phyloP scores from a whole-genome alignment of 805 yeast genomes.

The Candida sithepensis region DNA sequence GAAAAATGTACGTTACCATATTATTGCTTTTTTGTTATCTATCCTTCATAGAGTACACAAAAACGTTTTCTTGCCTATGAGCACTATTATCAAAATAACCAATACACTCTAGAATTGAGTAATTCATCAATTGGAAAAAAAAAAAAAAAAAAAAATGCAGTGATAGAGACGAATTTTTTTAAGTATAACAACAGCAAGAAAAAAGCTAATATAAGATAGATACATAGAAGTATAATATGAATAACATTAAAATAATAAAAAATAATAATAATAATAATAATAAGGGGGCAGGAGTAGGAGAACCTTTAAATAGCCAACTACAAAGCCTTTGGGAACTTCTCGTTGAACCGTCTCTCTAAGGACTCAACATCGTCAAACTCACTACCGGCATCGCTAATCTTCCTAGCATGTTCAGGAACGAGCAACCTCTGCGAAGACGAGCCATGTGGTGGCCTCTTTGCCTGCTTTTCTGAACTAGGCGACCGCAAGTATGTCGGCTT shows the following conservation, averaged over 20 bases:
- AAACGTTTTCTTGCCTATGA: no score
- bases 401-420: conserved; percentile 2
- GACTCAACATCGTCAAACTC: conserved; percentile 47
- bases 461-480: conserved; percentile 11
- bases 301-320: conserved; percentile 15
- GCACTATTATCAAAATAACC: no score
- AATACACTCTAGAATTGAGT: no score
- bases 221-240: no score
- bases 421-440: neutral
- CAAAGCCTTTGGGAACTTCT: conserved; percentile 59
- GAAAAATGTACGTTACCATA: no score
- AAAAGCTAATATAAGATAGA: no score
- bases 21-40: no score
- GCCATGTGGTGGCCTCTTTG: no score
- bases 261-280: neutral
- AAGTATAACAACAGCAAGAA: neutral
- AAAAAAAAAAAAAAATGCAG: no score
- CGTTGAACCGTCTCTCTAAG: conserved; percentile 53
- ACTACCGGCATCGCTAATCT: conserved; percentile 16
- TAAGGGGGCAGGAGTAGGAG: neutral
- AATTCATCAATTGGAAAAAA: no score
- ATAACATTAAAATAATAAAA: neutral
- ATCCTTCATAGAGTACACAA: no score
- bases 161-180: no score
- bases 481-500: conserved; percentile 56